phyloP scores from a whole-genome alignment of 257 asterid species.

The Paraleonurus japonicus region DNA sequence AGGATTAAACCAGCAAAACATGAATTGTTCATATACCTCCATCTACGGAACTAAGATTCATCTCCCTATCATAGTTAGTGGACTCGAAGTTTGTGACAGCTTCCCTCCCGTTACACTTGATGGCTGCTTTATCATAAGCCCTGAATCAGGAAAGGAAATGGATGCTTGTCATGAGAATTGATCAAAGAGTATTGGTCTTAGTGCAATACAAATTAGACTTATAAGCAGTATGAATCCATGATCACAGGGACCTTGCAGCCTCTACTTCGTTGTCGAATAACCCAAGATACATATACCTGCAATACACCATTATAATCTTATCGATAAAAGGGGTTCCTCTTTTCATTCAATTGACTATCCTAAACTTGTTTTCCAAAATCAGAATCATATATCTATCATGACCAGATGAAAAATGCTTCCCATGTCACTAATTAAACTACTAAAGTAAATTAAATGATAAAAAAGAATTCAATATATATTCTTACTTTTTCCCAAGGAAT shows the following conservation, averaged over 20 bases:
- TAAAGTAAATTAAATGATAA: conserved; percentile 11
- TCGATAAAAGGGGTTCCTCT: conserved; percentile 33
- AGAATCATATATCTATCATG: conserved; percentile 3
- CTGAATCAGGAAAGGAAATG: conserved; percentile 46
- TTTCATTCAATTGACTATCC: conserved; percentile 25
- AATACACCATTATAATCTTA: conserved; percentile 49
- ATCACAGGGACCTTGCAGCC: conserved; percentile 67
- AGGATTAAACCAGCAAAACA: background rate
- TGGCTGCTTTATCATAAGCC: conserved; percentile 78
- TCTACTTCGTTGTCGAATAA: conserved; percentile 64
- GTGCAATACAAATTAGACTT: conserved; percentile 17
- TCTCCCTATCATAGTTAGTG: conserved; percentile 43
- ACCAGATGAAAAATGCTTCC: conserved; percentile 12
- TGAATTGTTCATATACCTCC: conserved; percentile 41
- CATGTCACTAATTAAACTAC: background rate
- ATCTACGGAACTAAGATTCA: conserved; percentile 32
- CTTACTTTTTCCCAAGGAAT: conserved; percentile 70
- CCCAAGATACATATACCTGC: conserved; percentile 66
- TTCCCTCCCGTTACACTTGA: conserved; percentile 62
- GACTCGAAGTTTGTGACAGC: conserved; percentile 65
- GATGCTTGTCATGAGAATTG: conserved; percentile 27
- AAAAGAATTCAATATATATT: background rate
- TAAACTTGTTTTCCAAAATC: conserved; percentile 13
- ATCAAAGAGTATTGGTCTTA: conserved; percentile 22
- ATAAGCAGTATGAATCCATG: conserved; percentile 31